These are phyloP conservation scores for Emericellopsis terricola DNA, from an alignment of 495 filamentous ascomycete genomes.

Conservation along the genomic window DNA sequence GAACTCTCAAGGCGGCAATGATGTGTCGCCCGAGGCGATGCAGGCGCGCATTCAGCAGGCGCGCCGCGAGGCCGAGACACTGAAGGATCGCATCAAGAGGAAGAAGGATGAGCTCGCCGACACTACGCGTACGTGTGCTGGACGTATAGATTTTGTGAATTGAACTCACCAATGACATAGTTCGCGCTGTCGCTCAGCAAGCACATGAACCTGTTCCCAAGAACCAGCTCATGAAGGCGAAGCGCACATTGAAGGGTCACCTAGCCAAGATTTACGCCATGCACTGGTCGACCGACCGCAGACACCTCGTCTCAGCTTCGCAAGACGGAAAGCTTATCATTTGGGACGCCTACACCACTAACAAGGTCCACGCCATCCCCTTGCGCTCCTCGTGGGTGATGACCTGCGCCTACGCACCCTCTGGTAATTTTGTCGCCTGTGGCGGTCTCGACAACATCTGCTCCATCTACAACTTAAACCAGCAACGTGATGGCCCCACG, in stretches of 20 bases:
- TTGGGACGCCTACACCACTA: constrained; percentile 99
- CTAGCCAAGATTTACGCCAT: constrained; percentile 98
- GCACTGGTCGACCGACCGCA: constrained; percentile 98
- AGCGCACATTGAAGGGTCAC: constrained; percentile 91
- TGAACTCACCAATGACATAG: constrained; percentile 29
- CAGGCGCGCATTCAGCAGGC: constrained; percentile 80
- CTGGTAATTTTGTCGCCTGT: constrained; percentile 94
- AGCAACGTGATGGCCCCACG: constrained; percentile 86
- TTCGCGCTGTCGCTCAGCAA: constrained; percentile 76
- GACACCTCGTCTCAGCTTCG: constrained; percentile 93
- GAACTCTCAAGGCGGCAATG: constrained; percentile 32
- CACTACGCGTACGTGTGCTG: constrained; percentile 89
- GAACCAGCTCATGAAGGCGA: constrained; percentile 83
- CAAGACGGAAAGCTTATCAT: constrained; percentile 99
- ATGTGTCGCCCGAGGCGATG: constrained; percentile 43
- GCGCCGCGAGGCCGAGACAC: constrained; percentile 88
- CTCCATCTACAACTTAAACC: constrained; percentile 95
- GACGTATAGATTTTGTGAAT: too few relatives aligned
- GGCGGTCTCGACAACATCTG: constrained; percentile 99
- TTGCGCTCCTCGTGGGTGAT: constrained; percentile 98
- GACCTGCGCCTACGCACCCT: constrained; percentile 98
- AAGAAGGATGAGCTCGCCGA: constrained; percentile 99
- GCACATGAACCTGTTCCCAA: constrained; percentile 78
- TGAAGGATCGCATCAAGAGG: constrained; percentile 98
- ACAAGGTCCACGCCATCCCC: constrained; percentile 99